Base-by-base conservation (phyloP, 768 basidiomycete species). In the Asterophora parasitica region DNA sequence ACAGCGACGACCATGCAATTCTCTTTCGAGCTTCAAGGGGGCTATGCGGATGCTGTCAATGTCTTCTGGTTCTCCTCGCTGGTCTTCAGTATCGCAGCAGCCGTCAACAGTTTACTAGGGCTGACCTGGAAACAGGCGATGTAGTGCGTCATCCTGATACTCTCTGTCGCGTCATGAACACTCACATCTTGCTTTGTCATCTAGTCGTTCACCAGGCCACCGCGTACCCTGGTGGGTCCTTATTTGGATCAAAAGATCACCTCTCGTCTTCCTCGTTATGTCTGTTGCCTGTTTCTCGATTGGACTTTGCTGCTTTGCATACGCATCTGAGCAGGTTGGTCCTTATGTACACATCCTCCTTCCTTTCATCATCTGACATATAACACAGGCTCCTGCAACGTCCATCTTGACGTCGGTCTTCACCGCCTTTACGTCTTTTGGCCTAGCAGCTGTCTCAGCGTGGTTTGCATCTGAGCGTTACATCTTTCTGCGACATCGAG, bases 231-330 rank as follows among this genome's bases (percentile, higher is more conserved):
- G 85, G 85, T 87, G 85, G 84, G 83, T 87, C 36, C 66, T 86
- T 47, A 89, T 90, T 55, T 91, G 86, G 88, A 90, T 90, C 68
- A 90, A 89, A 61, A 73, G 87, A 30, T 87, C 86, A 4, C 88
- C 88, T 11, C 72, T 91, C 28, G 84, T 89, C 52, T 88, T 90
- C 68, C 78, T 90, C 38, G 87, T 90, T 50, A 73, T 90, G 62
- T 88, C 88, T 44, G 87, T 90, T 37, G 85, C 85, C 33, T 85
- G 83, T 64, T 91, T 91, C 65, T 89, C 85, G 1, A 74, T 85
- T 34, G 88, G 88, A 11, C 73, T 90, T 13, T 82, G 84, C 57
- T 77, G 83, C 36, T 90, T 90, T 58, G 75, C 85, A 11, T 90
- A 88, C 59, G 79, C 88, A 2, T 86, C 88, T 13, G 53, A 65